phyloP scores from a whole-genome alignment of 805 yeast genomes.

The Yamadazyma scolyti region DNA sequence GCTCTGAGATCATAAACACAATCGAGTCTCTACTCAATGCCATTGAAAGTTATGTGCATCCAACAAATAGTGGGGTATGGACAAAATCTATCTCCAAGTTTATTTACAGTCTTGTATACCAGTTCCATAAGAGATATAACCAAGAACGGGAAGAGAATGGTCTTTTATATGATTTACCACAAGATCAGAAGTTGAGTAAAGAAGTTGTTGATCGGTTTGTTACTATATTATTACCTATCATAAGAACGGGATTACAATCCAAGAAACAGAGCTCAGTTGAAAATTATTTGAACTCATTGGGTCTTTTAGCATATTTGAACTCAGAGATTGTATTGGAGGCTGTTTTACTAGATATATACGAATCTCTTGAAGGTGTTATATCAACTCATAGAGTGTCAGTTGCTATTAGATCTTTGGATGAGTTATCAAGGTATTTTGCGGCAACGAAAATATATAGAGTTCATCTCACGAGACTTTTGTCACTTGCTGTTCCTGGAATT shows the following conservation, averaged over 20 bases:
- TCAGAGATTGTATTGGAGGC: conserved; percentile 53
- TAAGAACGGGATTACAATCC: conserved; percentile 73
- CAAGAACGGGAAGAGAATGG: conserved; percentile 43
- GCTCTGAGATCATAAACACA: conserved; percentile 46
- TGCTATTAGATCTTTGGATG: conserved; percentile 65
- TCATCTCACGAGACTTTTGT: conserved; percentile 72
- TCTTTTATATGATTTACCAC: conserved; percentile 19
- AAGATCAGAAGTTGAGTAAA: conserved; percentile 27
- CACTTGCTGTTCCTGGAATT: conserved; percentile 71
- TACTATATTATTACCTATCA: conserved; percentile 49
- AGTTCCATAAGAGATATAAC: conserved; percentile 55
- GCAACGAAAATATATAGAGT: conserved; percentile 61
- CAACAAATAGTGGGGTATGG: conserved; percentile 94
- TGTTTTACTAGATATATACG: conserved; percentile 70
- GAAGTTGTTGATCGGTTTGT: conserved; percentile 43
- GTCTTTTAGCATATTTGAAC: conserved; percentile 59
- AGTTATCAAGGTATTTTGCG: conserved; percentile 65
- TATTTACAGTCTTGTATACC: conserved; percentile 54
- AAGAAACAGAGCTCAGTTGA: conserved; percentile 56
- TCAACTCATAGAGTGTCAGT: conserved; percentile 78
- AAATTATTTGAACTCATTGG: conserved; percentile 55
- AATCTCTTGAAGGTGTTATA: conserved; percentile 62
- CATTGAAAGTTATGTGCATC: conserved; percentile 80
- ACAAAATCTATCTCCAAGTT: conserved; percentile 64
- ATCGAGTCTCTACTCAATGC: conserved; percentile 60